Conservation (phyloP, 148 eudicot genomes). For the Polygonum maritimum region DNA sequence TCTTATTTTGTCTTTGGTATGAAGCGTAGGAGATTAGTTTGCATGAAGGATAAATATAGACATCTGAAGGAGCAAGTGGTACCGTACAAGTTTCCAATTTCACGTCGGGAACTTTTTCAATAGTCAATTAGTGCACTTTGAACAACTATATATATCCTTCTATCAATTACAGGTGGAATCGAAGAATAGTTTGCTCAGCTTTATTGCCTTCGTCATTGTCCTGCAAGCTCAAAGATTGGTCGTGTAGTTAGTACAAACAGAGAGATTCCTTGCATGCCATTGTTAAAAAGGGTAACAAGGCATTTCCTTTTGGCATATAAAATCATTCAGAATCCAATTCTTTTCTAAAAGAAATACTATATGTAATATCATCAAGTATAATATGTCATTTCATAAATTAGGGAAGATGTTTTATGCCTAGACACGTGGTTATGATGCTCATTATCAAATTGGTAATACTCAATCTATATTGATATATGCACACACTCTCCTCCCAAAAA, state of each 20-base stretch:
- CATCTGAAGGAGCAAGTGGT: not conserved
- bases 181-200: not conserved
- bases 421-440: not conserved
- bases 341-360: not conserved
- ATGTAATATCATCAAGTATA: not conserved
- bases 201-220: not conserved
- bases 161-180: slow-evolving; percentile 1
- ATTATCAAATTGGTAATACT: not conserved
- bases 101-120: not conserved
- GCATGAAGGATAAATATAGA: slow-evolving; percentile 6
- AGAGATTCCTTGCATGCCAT: slow-evolving; percentile 4
- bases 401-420: not conserved
- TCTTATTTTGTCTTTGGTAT: not conserved
- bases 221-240: not conserved
- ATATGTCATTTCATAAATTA: not conserved
- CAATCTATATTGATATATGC: not conserved
- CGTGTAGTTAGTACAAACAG: not conserved
- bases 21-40: not conserved
- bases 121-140: not conserved
- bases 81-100: not conserved
- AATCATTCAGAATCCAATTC: not conserved
- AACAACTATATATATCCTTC: not conserved
- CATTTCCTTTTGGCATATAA: not conserved
- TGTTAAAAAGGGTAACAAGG: not conserved
- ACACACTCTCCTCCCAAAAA: not conserved